phyloP scores from a whole-genome alignment of 23 red algal species.

The Chondrus crispus region DNA sequence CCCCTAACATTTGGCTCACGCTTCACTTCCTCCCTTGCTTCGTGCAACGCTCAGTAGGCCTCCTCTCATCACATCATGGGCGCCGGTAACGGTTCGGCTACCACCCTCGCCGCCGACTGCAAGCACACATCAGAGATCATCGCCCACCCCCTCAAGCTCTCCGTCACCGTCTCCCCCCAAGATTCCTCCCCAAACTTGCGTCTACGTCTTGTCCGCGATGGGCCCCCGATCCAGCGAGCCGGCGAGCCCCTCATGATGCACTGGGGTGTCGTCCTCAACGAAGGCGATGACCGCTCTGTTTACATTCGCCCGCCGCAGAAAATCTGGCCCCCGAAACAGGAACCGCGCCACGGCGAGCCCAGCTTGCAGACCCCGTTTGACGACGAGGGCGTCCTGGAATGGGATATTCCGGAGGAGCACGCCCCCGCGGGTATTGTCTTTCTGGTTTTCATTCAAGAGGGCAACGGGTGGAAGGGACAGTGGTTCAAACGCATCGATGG shows the following conservation, averaged over 20 bases:
- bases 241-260: conserved; percentile 66
- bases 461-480: conserved; percentile 46
- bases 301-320: conserved; percentile 48
- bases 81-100: neutral
- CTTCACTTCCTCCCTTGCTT: neutral
- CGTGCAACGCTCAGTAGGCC: too few relatives aligned
- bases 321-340: conserved; percentile 50
- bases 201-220: conserved; percentile 16
- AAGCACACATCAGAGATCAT: neutral
- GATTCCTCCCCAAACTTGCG: neutral
- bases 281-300: conserved; percentile 40
- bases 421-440: conserved; percentile 81
- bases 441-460: conserved; percentile 57
- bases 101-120: neutral
- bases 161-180: neutral
- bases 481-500: conserved; percentile 71
- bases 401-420: conserved; percentile 38
- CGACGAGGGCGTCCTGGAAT: neutral
- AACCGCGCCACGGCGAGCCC: conserved; percentile 31
- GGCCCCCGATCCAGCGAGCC: conserved; percentile 43
- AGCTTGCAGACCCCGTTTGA: conserved; percentile 63
- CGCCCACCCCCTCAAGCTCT: conserved; percentile 27
- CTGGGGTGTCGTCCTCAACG: conserved; percentile 65
- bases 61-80: too few relatives aligned
- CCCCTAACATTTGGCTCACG: neutral